A percentile compares a stretch with the other conserved stretches of the same genome.
Evolutionary conservation across 148 eudicot species (phyloP).

Genomic region (Chenopodium suecicum): DNA sequence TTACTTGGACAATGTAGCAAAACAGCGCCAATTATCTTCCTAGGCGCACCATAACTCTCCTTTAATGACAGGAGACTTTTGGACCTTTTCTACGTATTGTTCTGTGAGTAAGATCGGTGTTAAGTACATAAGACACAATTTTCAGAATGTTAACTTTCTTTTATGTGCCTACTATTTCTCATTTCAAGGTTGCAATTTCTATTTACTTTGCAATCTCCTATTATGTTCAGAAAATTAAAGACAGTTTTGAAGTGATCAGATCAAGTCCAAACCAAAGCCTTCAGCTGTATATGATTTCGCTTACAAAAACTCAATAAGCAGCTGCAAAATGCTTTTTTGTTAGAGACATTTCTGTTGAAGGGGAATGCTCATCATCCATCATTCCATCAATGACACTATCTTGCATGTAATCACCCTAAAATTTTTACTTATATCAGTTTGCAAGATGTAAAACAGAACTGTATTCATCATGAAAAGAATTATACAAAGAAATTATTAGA

Average conservation of each 20-base stretch:
- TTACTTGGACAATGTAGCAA: conserved; percentile 33
- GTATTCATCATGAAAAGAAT: too few species aligned
- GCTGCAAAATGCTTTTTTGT: conserved; percentile 52
- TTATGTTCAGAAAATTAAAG: conserved; percentile 58
- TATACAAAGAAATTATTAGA: not conserved
- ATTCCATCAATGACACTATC: conserved; percentile 63
- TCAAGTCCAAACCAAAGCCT: conserved; percentile 64
- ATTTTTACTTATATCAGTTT: not conserved
- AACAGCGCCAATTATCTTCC: conserved; percentile 62
- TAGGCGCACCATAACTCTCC: conserved; percentile 53
- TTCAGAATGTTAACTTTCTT: too few species aligned
- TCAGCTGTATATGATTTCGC: conserved; percentile 74
- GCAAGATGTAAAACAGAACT: too few species aligned
- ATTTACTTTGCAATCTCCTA: not conserved
- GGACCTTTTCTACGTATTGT: conserved; percentile 75
- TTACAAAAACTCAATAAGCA: conserved; percentile 38
- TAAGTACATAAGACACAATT: not conserved
- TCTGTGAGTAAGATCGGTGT: conserved; percentile 41
- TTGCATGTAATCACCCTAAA: conserved; percentile 39
- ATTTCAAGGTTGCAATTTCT: not conserved
- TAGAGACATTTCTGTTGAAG: conserved; percentile 44
- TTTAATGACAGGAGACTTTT: conserved; percentile 71
- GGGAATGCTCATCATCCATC: conserved; percentile 55
- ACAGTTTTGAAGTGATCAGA: conserved; percentile 52
- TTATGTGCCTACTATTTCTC: too few species aligned